Percentiles rank a stretch among this genome's conserved stretches.
Conservation (phyloP, 495 filamentous ascomycete species). For the Hypomontagnella submonticulosa region DNA sequence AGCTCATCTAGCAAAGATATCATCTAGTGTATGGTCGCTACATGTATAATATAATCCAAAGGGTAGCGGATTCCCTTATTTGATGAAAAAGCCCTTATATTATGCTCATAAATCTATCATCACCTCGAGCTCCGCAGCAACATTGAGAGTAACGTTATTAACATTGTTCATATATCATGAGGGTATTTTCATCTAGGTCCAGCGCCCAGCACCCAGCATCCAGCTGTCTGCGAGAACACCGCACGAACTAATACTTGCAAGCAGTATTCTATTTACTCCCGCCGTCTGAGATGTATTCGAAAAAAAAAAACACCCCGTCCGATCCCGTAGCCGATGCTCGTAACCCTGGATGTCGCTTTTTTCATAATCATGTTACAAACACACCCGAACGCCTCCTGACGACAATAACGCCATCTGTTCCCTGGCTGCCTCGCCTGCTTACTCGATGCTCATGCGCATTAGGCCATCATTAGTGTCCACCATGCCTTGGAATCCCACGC, state of each 20-base stretch:
- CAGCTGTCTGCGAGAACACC: background rate
- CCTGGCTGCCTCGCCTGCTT: background rate
- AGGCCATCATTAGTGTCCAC: constrained; percentile 93
- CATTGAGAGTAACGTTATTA: background rate
- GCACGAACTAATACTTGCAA: background rate
- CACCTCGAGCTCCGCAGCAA: too few relatives aligned
- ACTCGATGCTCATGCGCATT: constrained; percentile 98
- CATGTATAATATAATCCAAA: too few relatives aligned
- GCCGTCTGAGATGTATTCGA: too few relatives aligned
- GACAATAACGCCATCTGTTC: background rate
- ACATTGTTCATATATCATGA: constrained; percentile 6
- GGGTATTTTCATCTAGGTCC: constrained; percentile 1
- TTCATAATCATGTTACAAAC: background rate
- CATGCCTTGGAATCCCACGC: constrained; percentile 95
- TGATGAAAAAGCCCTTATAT: background rate
- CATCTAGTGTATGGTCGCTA: too few relatives aligned
- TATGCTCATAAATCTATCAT: too few relatives aligned
- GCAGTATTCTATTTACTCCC: too few relatives aligned
- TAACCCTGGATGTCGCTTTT: background rate
- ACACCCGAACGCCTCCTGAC: background rate
- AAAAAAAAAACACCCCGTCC: background rate
- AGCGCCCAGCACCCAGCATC: background rate
- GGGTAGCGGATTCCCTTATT: too few relatives aligned
- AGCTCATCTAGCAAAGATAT: too few relatives aligned
- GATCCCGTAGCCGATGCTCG: constrained; percentile 1